phyloP scores from a whole-genome alignment of 768 basidiomycete species.

The Porpolomopsis calyptriformis region DNA sequence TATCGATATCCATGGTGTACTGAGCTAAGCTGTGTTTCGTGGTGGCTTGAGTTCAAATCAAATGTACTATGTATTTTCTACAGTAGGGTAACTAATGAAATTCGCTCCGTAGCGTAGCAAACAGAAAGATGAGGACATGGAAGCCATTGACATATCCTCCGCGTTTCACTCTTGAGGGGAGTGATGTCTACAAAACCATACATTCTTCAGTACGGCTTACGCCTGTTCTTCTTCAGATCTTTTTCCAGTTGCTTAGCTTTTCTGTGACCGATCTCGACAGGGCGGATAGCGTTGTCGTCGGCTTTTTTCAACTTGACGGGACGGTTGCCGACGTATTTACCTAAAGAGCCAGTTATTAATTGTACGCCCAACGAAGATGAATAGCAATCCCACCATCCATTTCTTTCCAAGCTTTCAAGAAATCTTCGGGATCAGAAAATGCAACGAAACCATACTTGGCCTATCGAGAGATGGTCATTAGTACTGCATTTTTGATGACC shows the following conservation, averaged over 20 bases:
- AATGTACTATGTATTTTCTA: too few relatives aligned
- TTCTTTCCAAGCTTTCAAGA: conserved; percentile 97
- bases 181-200: neutral
- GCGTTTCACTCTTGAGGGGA: neutral
- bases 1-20: conserved; percentile 29
- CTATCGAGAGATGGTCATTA: conserved; percentile 30
- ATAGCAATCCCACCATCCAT: conserved; percentile 73
- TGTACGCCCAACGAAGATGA: neutral
- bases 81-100: too few relatives aligned
- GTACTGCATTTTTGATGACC: neutral
- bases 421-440: conserved; percentile 97
- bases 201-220: conserved; percentile 62
- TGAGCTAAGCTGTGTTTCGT: neutral
- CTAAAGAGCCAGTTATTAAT: conserved; percentile 22
- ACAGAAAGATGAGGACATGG: neutral
- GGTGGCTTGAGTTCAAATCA: neutral
- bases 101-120: neutral
- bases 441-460: conserved; percentile 97
- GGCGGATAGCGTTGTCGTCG: conserved; percentile 71
- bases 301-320: conserved; percentile 97
- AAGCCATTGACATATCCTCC: neutral
- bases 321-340: conserved; percentile 97
- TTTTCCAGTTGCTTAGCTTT: conserved; percentile 88
- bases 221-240: conserved; percentile 83
- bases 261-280: conserved; percentile 86